phyloP scores from a whole-genome alignment of 805 yeast genomes.

The Nakazawaea wickerhamii region DNA sequence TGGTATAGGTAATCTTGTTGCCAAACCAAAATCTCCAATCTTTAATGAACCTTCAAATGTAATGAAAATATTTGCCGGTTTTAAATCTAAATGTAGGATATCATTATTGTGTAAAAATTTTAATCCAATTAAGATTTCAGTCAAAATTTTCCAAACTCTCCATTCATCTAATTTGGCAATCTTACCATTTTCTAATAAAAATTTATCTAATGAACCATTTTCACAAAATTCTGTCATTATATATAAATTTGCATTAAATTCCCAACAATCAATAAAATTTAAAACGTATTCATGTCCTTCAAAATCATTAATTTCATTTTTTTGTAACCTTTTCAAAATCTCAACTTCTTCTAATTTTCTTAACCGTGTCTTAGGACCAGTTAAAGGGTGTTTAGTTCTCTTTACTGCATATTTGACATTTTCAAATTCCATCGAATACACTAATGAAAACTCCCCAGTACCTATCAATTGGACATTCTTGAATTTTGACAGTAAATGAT shows the following conservation, averaged over 20 bases:
- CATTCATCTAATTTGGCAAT: conserved; percentile 85
- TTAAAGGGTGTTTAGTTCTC: conserved; percentile 64
- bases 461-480: conserved; percentile 72
- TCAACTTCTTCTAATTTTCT: conserved; percentile 74
- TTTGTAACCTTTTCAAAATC: conserved; percentile 43
- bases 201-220: conserved; percentile 79
- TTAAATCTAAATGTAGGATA: conserved; percentile 82
- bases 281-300: conserved; percentile 77
- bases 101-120: conserved; percentile 72
- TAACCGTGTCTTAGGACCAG: conserved; percentile 52
- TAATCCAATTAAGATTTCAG: conserved; percentile 76
- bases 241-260: conserved; percentile 64
- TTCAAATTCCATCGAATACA: conserved; percentile 72
- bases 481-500: conserved; percentile 43
- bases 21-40: conserved; percentile 96
- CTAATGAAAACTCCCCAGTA: conserved; percentile 84
- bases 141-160: conserved; percentile 94
- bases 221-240: conserved; percentile 95
- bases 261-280: conserved; percentile 83
- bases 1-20: conserved; percentile 72
- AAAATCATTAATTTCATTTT: conserved; percentile 32
- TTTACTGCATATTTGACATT: conserved; percentile 79
- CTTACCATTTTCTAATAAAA: conserved; percentile 71
- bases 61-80: conserved; percentile 91
- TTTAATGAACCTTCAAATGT: conserved; percentile 93